A percentile compares a stretch with the other conserved stretches of the same genome.
phyloP scores from a whole-genome alignment of 225 moss, liverwort and hornwort species.

The Thuidium tamariscinum region DNA sequence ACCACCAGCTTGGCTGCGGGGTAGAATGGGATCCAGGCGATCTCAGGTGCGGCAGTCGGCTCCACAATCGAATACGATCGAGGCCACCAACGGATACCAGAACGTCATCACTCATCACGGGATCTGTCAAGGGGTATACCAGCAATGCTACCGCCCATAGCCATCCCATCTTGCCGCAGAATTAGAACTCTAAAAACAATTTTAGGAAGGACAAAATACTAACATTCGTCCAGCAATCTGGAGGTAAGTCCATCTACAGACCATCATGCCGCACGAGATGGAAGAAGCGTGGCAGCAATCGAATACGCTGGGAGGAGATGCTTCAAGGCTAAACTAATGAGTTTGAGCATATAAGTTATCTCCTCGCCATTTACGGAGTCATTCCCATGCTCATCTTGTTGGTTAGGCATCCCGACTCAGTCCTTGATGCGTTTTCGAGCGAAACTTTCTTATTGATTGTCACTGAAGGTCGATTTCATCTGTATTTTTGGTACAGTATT shows the following conservation, averaged over 20 bases:
- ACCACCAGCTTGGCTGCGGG: not conserved
- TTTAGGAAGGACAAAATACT: not conserved
- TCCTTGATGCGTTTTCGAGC: not conserved
- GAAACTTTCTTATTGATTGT: not conserved
- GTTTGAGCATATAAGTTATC: not conserved
- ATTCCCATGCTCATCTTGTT: not conserved
- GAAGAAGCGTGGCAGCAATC: not conserved
- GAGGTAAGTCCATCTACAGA: not conserved
- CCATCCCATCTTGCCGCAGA: constrained; percentile 2
- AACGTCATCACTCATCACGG: constrained; percentile 5
- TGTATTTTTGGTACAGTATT: not conserved
- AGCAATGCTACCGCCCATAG: not conserved
- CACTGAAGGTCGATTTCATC: not conserved
- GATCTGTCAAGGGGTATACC: not conserved
- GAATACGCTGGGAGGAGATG: not conserved
- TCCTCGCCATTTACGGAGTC: not conserved
- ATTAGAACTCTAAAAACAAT: not conserved
- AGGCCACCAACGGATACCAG: constrained; percentile 22
- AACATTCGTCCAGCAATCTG: not conserved
- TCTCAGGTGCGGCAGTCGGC: constrained; percentile 6
- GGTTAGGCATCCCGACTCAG: not conserved
- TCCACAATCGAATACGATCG: constrained; percentile 16
- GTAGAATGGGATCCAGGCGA: constrained; percentile 12
- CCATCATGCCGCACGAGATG: not conserved
- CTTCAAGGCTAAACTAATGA: not conserved